Evolutionary conservation across 805 yeast genomes (phyloP), one percentile per base, ranked within the genome.

Genomic region (Pichia ethanolica): DNA sequence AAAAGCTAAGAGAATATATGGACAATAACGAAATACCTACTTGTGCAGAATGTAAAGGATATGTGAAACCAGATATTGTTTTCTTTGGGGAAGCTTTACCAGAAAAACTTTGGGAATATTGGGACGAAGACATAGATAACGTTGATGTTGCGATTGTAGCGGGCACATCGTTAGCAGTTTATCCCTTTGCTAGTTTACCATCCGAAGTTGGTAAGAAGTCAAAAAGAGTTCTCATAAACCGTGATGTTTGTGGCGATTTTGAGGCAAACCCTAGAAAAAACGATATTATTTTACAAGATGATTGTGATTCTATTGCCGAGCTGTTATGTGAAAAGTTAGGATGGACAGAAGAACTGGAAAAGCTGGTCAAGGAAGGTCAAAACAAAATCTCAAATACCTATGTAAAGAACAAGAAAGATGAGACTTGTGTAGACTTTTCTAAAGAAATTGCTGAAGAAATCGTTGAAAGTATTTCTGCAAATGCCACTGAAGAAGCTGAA

Each of bases 61-160:
- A 80, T 33, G 87, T 93, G 30, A 91, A 91, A 61, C 99, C 98
- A 0, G 91, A 87, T 59, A 93, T 91, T 56, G 96, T 89, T 1
- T 91, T 91, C 60, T 93, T 89, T 68, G 98, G 98, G 4, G 99
- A 91, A 64, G 77, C 82, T 2, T 71, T 91, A 30, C 98, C 98
- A 0, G 59, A 57, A 1, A 68, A 71, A 48, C 87, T 89, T 59
- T 90, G 86, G 64, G 77, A 78, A 3, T 58, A 65, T 11, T 82
- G 93, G 86, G 91, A 84, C 4, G 69, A 71, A 25, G 79, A 77
- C 51, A 60, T 70, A 3, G 70, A 72, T 1, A 72, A 66, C 25
- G 67, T 81, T 28, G 89, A 83, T 56, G 63, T 90, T 30, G 88
- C 89, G 0, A 79, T 91, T 26, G 89, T 91, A 1, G 97, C 96